Base-by-base conservation (phyloP, 1,284 basidiomycete species). In the Ganoderma multipileum region DNA sequence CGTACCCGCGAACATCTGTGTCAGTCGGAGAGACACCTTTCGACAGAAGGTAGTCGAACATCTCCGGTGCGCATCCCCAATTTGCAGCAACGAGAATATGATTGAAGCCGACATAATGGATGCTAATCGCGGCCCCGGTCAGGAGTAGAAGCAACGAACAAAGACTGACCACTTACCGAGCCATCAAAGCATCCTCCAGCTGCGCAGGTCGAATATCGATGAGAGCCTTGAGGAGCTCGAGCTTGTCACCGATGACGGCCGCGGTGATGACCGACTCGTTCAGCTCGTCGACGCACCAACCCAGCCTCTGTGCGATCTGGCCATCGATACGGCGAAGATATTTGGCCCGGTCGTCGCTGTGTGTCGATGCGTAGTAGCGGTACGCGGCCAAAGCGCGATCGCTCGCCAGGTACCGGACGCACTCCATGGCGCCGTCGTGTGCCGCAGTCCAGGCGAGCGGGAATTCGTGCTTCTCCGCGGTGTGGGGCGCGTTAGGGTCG, bases 1-100 rank as follows among this genome's bases (percentile, higher is more conserved):
- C 82, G 58, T 76, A 88, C 87, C 85, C 84, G 70, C 79, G 76
- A 50, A 71, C 63, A 72, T 87, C 86, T 2, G 76, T 80, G 28
- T 84, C 83, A 4, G 78, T 74, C 2, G 84, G 80, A 18, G 86
- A 84, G 3, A 86, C 77, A 7, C 83, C 84, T 58, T 83, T 84
- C 4, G 81, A 79, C 7, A 89, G 76, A 38, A 89, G 75, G 73
- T 83, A 87, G 61, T 90, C 86, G 47, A 89, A 74, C 39, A 87
- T 66, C 1, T 80, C 79, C 0, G 76, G 60, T 8, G 77, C 70
- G 30, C 73, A 77, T 8, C 73, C 70, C 23, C 59, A 71, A n/a
- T 77, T 73, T 0, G 83, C 82, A 1, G 86, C 86, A 16, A 86
- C 68, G 59, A 83, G 74, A 39, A 88, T 72, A 7, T 81, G 73